Base-by-base conservation (phyloP, 2,329 filamentous ascomycete genomes). In the Fusarium goolgardi region DNA sequence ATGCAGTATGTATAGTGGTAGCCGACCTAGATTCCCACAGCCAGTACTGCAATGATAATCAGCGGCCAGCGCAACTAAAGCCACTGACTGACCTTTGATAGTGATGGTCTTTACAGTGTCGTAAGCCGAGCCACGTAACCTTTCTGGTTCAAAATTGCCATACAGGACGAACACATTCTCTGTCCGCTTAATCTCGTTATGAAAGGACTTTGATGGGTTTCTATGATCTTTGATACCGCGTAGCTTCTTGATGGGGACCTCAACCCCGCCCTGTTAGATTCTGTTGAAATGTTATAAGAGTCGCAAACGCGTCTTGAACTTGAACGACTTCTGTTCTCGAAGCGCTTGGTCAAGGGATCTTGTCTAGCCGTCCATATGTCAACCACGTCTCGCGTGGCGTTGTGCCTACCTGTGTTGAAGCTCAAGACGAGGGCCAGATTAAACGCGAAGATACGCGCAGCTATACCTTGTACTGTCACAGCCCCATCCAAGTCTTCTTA, bases 181-280 rank as follows among this genome's bases (percentile, higher is more conserved):
- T 27, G 5, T 25, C 47, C 4, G 23, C 34, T 40, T 13, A 34
- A 18, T 25, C 20, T 47, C 18, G 39, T 21, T 13, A 21, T 27
- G 13, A 55, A n/a, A 25, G 35, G 45, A 69, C 66, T 62, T 35
- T 69, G 66, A 69, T 69, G 53, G 66, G 13, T 41, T 45, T 62
- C 12, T 21, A 29, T 44, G 31, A 31, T 49, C 12, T 27, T 29
- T 50, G 44, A 53, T 46, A 27, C 35, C 37, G 40, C 55, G 59
- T 62, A 55, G 29, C 27, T 47, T 65, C 18, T 47, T n/a, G 15
- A 39, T 27, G 46, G 27, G 40, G 25, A 34, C 34, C 41, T 69
- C 44, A n/a, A 53, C 49, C 65, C 65, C 49, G 44, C 65, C 34
- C 29, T 27, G 18, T 23, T 39, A 10, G 47, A 16, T 39, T 13